Base-by-base conservation (phyloP, 192 early-diverging fungal genomes). In the Thamnidium elegans region DNA sequence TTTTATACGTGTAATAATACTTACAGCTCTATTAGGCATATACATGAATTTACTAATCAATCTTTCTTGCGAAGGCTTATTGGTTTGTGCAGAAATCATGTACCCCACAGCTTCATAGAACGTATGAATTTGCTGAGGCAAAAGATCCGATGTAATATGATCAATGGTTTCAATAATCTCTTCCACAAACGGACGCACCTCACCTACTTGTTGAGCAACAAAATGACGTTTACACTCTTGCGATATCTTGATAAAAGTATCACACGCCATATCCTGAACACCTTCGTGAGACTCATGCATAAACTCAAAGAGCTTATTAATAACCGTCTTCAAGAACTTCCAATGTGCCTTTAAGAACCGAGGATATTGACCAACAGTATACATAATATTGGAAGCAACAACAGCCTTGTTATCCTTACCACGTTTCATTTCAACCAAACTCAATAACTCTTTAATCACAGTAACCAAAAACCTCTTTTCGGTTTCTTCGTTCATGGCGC, bases 321-420 rank as follows among this genome's bases (percentile, higher is more conserved):
- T 94, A 7, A 99, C 97, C 3, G 97, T 99, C 87, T 99, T 99
- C 71, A 99, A 84, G 83, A 99, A 99, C 79, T 97, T 97, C 97
- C 97, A 99, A 74, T 99, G 97, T 5, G 95, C 94, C 73, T 98
- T 99, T 70, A 99, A 84, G 81, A 99, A 99, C 14, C 97, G 89
- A 44, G 97, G 97, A 72, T 99, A 99, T 80, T 99, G 97, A 10
- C 97, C 97, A 11, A 99, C 97, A 66, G 97, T 93, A 70, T 99
- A 99, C 97, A 99, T 99, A 64, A 99, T 99, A 78, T 99, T 98
- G 39, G 95, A 94, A 1, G 97, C 97, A 14, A 98, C 95, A 21
- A 99, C 93, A 4, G 97, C 97, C 82, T 99, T 99, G 82, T 99
- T 99, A 71, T 98, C 97, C 83, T 99, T 99, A 63, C 97, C 97